These are phyloP conservation scores for Pseudogymnoascus sp. DNA, from an alignment of 2,329 filamentous ascomycete species.

Conservation along the genomic window DNA sequence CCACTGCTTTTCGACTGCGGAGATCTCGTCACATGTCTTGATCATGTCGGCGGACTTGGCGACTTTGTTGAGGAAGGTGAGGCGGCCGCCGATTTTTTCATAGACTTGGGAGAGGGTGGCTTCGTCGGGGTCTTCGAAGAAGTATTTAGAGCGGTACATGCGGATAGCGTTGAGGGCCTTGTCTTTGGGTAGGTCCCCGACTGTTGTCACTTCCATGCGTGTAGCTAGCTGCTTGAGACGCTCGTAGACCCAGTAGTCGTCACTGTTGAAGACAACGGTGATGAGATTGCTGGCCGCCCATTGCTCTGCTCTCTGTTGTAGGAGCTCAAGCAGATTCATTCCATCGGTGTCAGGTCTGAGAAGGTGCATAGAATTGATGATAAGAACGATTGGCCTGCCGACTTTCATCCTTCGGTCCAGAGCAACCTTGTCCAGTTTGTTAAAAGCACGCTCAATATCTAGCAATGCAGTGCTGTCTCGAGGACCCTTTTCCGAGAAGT, in stretches of 20 bases:
- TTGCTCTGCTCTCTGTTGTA: conserved; percentile 91
- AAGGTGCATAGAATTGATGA: conserved; percentile 90
- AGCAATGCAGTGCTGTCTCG: conserved; percentile 85
- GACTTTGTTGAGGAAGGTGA: conserved; percentile 82
- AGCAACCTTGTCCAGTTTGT: conserved; percentile 96
- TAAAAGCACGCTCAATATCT: conserved; percentile 93
- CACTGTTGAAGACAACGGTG: conserved; percentile 88
- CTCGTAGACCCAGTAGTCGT: conserved; percentile 99
- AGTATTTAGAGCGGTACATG: conserved; percentile 76
- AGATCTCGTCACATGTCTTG: conserved; percentile 65
- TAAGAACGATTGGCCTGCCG: conserved; percentile 72
- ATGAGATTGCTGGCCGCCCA: conserved; percentile 91
- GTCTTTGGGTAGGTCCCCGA: conserved; percentile 72
- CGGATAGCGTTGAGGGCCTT: conserved; percentile 70
- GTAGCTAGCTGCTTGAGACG: conserved; percentile 86
- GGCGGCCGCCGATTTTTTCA: conserved; percentile 74
- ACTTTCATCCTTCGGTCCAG: conserved; percentile 55
- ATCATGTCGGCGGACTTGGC: conserved; percentile 83
- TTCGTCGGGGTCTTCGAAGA: conserved; percentile 49
- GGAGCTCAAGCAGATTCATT: conserved; percentile 84
- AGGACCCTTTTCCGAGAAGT: conserved; percentile 90
- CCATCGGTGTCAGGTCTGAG: conserved; percentile 88
- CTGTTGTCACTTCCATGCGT: conserved; percentile 85
- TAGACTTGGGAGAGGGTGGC: conserved; percentile 69
- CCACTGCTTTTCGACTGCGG: conserved; percentile 67